Evolutionary conservation across 768 basidiomycete genomes (phyloP).

Genomic region (Cystofilobasidium ferigula): DNA sequence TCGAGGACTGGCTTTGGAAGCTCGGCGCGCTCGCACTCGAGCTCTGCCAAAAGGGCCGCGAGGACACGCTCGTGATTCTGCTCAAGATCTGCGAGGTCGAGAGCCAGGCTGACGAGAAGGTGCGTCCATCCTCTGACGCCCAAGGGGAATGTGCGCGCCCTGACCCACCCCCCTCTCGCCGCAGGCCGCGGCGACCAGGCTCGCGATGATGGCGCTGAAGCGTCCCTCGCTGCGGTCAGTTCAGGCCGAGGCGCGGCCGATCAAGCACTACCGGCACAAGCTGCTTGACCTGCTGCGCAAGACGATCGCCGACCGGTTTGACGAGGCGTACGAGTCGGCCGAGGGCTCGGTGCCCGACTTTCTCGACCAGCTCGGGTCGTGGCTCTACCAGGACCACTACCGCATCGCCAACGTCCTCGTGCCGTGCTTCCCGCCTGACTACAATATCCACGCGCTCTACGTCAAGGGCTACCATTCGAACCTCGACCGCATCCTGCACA

Average conservation of each 20-base stretch:
- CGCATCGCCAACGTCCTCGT: conserved; percentile 82
- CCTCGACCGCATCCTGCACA: conserved; percentile 61
- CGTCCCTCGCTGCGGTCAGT: conserved; percentile 57
- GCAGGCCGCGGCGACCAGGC: conserved; percentile 73
- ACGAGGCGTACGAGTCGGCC: conserved; percentile 53
- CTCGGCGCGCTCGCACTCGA: conserved; percentile 34
- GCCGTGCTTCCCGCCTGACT: conserved; percentile 81
- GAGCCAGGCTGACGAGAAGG: conserved; percentile 88
- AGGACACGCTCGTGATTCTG: conserved; percentile 78
- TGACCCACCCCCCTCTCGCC: neutral
- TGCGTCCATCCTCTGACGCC: conserved; percentile 33
- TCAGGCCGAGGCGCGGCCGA: conserved; percentile 79
- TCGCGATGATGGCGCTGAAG: neutral
- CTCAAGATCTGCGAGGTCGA: conserved; percentile 90
- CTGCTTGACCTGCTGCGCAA: conserved; percentile 67
- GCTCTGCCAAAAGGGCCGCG: conserved; percentile 64
- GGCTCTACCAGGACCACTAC: conserved; percentile 91
- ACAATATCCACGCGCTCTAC: conserved; percentile 73
- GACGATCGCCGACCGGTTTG: conserved; percentile 62
- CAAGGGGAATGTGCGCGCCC: no score
- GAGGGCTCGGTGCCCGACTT: conserved; percentile 59
- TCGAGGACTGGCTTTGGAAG: conserved; percentile 72
- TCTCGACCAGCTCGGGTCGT: conserved; percentile 58
- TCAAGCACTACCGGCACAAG: conserved; percentile 92
- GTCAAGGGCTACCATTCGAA: conserved; percentile 83